Conservation (phyloP, 129 eudicot genomes). For the Deinandra increscens region DNA sequence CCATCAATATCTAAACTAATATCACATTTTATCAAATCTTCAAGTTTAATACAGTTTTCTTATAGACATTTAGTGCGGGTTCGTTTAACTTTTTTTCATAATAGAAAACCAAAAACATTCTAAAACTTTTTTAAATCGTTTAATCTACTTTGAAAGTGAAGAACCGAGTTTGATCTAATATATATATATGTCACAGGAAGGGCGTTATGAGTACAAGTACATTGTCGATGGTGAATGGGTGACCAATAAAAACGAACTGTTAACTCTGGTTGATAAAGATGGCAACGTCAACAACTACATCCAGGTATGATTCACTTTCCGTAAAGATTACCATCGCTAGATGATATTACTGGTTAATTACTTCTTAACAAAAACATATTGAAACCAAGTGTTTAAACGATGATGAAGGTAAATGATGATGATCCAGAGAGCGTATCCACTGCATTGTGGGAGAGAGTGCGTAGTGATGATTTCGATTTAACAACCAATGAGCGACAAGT, state of each 20-base stretch:
- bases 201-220: constrained; percentile 93
- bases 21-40: no score
- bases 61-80: no score
- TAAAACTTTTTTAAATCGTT: no score
- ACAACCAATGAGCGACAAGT: constrained; percentile 51
- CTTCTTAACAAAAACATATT: neutral
- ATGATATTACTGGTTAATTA: neutral
- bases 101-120: no score
- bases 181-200: constrained; percentile 54
- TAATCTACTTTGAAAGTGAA: no score
- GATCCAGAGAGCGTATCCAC: constrained; percentile 52
- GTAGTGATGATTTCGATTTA: constrained; percentile 64
- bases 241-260: constrained; percentile 54
- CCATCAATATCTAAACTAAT: no score
- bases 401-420: constrained; percentile 60
- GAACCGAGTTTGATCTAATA: no score
- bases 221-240: constrained; percentile 78
- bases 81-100: no score
- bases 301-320: constrained; percentile 38
- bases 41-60: no score
- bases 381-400: constrained; percentile 8
- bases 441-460: constrained; percentile 57
- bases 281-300: constrained; percentile 88
- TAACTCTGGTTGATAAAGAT: constrained; percentile 61
- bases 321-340: neutral